Evolutionary conservation across 1,139 yeast species (phyloP), one percentile per base, ranked within the genome.

Genomic region (Geotrichum restrictum): DNA sequence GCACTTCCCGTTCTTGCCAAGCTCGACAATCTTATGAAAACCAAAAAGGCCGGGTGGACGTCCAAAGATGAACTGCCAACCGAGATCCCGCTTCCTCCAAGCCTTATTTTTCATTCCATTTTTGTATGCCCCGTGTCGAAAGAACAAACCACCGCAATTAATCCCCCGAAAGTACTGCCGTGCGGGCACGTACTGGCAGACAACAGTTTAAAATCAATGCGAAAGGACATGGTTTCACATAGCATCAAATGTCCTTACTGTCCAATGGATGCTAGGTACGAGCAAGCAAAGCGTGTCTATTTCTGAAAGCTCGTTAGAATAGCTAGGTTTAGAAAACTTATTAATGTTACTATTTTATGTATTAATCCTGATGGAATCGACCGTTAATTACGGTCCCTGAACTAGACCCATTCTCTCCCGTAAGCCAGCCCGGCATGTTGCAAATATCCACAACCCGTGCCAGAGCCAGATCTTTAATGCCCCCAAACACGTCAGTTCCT

Each of bases 61-160:
- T 72, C 81, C 0, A 65, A 69, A 34, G 73, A 77, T 57, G 86
- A 82, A 64, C 64, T 82, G 31, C 86, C 87, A 2, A 79, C 82
- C 50, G 85, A 80, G 56, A 74, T 81, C 38, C 74, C 76, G 31
- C 66, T 82, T 29, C 87, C 88, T 0, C 66, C 68, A 0, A 68
- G 69, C 32, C 66, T 80, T 47, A 73, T 73, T 47, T 86, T 82
- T 69, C 97, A 89, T 68, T 88, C 95, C 0, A 82, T 89, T 2
- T 89, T 88, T 67, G 89, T 88, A 3, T 89, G 97, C 66, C 97
- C 97, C 0, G 91, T 89, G 1, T 79, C 93, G 6, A 86, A 88
- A 66, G 96, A 88, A 61, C 96, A 91, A 63, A 77, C 87, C 0
- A 81, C 85, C 0, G 66, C 64, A 11, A 69, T 64, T 11, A 82